phyloP scores from a whole-genome alignment of 2,329 filamentous ascomycete species.

The Pseudogymnoascus sp. region DNA sequence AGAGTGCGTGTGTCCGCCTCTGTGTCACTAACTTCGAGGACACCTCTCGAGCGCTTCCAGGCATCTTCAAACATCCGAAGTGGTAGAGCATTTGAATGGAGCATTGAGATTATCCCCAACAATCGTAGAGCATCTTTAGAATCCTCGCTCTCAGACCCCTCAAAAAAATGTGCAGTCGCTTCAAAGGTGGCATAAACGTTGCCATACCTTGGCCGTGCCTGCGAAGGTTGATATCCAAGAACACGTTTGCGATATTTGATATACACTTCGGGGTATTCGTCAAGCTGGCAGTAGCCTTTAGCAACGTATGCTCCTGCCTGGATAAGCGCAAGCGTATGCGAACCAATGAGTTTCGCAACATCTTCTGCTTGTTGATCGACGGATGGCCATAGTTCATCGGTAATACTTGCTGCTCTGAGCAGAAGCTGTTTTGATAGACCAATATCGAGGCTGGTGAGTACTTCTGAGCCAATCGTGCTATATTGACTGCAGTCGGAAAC shows the following conservation, averaged over 20 bases:
- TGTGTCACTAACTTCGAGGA: constrained; percentile 3
- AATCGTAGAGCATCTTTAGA: constrained; percentile 25
- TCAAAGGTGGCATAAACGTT: constrained; percentile 33
- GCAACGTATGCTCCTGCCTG: constrained; percentile 13
- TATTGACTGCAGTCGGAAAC: constrained; percentile 27
- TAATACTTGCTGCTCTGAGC: constrained; percentile 1
- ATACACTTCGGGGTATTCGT: constrained; percentile 16
- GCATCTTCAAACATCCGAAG: constrained; percentile 27
- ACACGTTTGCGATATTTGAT: constrained; percentile 21
- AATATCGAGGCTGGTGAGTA: constrained; percentile 3
- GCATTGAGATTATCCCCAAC: constrained; percentile 26
- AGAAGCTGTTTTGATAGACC: not conserved
- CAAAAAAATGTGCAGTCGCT: constrained; percentile 26
- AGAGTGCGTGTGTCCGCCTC: constrained; percentile 10
- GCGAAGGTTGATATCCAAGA: constrained; percentile 23
- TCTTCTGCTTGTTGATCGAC: constrained; percentile 5
- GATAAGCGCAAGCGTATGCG: not conserved
- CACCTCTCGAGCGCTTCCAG: constrained; percentile 19
- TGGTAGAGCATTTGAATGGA: constrained; percentile 24
- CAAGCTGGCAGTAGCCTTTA: constrained; percentile 14
- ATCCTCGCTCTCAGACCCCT: constrained; percentile 17
- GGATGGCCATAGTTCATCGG: not conserved
- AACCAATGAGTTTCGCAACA: constrained; percentile 11
- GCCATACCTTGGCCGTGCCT: constrained; percentile 28
- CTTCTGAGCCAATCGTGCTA: constrained; percentile 24